These are phyloP conservation scores for Botrytis porri DNA, from an alignment of 2,329 filamentous ascomycete genomes.

Conservation along the genomic window DNA sequence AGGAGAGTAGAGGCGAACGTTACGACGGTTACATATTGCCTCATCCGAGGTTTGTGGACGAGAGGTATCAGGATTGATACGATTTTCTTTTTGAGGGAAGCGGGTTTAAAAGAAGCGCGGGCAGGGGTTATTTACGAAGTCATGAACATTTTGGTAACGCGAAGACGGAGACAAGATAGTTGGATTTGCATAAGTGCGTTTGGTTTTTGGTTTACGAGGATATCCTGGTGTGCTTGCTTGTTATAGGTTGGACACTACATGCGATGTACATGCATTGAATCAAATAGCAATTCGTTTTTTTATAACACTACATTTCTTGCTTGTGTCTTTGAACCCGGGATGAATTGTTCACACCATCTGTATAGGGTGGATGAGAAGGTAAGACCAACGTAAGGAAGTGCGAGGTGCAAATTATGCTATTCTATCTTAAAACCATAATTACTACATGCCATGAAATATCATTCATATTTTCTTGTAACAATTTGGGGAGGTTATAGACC, in stretches of 20 bases:
- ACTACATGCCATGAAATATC: background rate
- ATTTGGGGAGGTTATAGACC: background rate
- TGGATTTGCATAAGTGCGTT: background rate
- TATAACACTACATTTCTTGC: too few relatives aligned
- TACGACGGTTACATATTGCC: conserved; percentile 23
- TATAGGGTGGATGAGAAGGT: background rate
- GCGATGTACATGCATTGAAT: background rate
- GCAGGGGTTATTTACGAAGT: conserved; percentile 3
- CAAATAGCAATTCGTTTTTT: background rate
- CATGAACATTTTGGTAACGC: conserved; percentile 5
- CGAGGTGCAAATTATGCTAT: background rate
- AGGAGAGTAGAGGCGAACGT: conserved; percentile 24
- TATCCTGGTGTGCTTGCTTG: background rate
- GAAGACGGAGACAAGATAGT: background rate
- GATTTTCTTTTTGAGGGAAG: background rate
- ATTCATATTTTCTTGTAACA: background rate
- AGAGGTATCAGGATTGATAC: background rate
- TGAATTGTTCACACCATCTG: background rate
- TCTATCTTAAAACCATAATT: background rate
- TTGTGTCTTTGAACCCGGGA: background rate
- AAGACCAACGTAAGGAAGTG: background rate
- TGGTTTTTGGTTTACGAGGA: background rate
- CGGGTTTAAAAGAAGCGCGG: background rate
- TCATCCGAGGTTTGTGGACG: conserved; percentile 12
- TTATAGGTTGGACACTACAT: conserved; percentile 6